Conservation (phyloP, 2,329 filamentous ascomycete species). For the Colletotrichum sp. region DNA sequence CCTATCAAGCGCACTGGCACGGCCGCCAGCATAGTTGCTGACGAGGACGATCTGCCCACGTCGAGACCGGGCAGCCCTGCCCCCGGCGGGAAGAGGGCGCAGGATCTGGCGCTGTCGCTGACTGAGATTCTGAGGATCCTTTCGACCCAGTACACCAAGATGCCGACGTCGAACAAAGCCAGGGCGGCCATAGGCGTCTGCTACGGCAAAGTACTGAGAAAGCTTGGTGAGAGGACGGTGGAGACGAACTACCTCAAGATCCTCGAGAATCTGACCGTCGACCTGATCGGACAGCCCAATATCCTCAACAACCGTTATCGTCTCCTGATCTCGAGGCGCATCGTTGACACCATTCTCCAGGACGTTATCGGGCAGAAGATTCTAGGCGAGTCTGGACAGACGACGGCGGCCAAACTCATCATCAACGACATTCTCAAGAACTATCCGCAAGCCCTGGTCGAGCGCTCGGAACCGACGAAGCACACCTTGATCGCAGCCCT, state of each 20-base stretch:
- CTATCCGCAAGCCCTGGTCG: constrained; percentile 87
- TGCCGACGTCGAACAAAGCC: constrained; percentile 78
- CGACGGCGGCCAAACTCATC: constrained; percentile 79
- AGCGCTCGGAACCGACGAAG: constrained; percentile 88
- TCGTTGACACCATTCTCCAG: constrained; percentile 83
- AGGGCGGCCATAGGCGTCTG: constrained; percentile 86
- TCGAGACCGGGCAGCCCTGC: constrained; percentile 76
- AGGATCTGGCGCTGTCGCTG: constrained; percentile 76
- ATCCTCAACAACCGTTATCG: constrained; percentile 88
- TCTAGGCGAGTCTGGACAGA: constrained; percentile 87
- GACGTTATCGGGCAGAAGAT: constrained; percentile 82
- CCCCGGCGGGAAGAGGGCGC: constrained; percentile 70
- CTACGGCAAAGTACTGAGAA: constrained; percentile 81
- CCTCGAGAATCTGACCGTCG: constrained; percentile 78
- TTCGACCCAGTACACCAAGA: constrained; percentile 79
- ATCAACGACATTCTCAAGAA: constrained; percentile 92
- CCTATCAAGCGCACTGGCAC: constrained; percentile 62
- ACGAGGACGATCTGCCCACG: constrained; percentile 72
- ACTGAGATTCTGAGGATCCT: constrained; percentile 80
- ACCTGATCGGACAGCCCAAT: constrained; percentile 77
- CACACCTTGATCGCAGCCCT: constrained; percentile 81
- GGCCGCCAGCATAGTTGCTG: constrained; percentile 64
- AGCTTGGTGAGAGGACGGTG: constrained; percentile 81
- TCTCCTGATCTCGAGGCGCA: constrained; percentile 82
- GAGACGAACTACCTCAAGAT: constrained; percentile 84